Evolutionary conservation across 2,329 filamentous ascomycete species (phyloP).

Genomic region (Hypomyces perniciosus): DNA sequence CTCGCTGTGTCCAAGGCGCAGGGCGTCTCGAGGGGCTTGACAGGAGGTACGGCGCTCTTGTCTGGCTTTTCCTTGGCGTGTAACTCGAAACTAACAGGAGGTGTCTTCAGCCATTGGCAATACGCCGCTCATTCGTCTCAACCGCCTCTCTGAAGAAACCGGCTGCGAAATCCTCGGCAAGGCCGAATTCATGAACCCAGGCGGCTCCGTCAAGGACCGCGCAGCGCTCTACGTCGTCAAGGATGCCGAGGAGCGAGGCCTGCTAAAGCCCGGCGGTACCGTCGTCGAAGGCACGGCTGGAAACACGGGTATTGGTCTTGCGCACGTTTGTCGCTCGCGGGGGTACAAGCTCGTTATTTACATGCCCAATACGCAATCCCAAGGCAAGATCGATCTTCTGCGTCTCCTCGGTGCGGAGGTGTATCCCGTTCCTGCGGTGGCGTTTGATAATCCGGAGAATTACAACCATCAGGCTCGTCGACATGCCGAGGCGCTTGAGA

Average conservation of each 20-base stretch:
- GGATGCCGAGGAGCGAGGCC: constrained; percentile 83
- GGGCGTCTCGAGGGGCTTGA: constrained; percentile 69
- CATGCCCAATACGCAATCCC: constrained; percentile 98
- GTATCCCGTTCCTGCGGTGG: constrained; percentile 89
- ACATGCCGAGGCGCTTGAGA: constrained; percentile 79
- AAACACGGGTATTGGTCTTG: constrained; percentile 96
- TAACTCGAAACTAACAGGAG: neutral
- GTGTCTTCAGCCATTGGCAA: constrained; percentile 77
- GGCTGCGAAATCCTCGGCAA: constrained; percentile 94
- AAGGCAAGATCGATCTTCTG: constrained; percentile 93
- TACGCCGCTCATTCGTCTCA: constrained; percentile 87
- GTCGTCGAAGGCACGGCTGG: constrained; percentile 96
- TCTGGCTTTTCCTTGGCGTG: neutral
- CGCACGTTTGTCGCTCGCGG: constrained; percentile 86
- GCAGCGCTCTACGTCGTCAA: constrained; percentile 91
- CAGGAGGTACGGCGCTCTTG: constrained; percentile 58
- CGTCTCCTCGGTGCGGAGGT: constrained; percentile 90
- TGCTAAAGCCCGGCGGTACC: constrained; percentile 79
- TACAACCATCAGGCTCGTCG: constrained; percentile 95
- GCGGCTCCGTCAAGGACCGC: constrained; percentile 92
- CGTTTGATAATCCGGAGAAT: constrained; percentile 91
- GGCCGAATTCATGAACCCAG: constrained; percentile 98
- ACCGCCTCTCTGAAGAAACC: constrained; percentile 80
- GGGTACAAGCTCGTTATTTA: constrained; percentile 97
- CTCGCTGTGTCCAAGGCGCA: constrained; percentile 74